Evolutionary conservation across 352 stramenopile genomes (phyloP), one percentile per base, ranked within the genome.

Genomic region (Phytophthora megakarya): DNA sequence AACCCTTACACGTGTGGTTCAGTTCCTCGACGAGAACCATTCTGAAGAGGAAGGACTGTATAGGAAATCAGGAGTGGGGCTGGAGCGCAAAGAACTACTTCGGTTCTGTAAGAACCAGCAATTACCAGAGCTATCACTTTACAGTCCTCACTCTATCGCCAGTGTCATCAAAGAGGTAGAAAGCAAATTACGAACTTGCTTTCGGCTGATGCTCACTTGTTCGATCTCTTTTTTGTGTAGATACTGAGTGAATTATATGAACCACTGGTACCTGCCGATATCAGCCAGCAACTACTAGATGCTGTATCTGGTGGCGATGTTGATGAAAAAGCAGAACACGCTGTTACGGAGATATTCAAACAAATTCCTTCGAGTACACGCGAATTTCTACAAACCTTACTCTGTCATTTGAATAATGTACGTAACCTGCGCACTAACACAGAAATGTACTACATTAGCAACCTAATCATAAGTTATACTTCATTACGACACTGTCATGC

Each of bases 321-420:
- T 22, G 18, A 55, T 46, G 62, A 67, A 15, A 21, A 56, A 22
- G 47, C 47, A 46, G 51, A 67, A 5, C 19, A 55, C 5, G 6
- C 25, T 1, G 43, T 85, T 21, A 48, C 62, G 0, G 58, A 73
- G 5, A 65, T 39, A 22, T 77, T 88, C 21, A 77, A 76, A 42
- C 54, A 75, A 18, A 61, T 88, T 16, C 65, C 45, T 23, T 66
- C 67, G 3, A 61, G 47, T 6, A 80, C 56, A 3, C 67, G 76
- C 11, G 73, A 87, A 22, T 81, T 87, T 19, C 58, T 90, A 10
- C 67, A 78, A 43, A 51, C 84, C 2, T 76, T 88, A 15, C 49
- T 90, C 8, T 50, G 70, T 7, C 78, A 90, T 62, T 48, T 87
- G 5, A 65, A 76, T 38, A 67, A 75, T 35, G 81, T 90, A 63